Evolutionary conservation across 1,284 basidiomycete species (phyloP), one percentile per base, ranked within the genome.

Genomic region (Prillingera fragicola): DNA sequence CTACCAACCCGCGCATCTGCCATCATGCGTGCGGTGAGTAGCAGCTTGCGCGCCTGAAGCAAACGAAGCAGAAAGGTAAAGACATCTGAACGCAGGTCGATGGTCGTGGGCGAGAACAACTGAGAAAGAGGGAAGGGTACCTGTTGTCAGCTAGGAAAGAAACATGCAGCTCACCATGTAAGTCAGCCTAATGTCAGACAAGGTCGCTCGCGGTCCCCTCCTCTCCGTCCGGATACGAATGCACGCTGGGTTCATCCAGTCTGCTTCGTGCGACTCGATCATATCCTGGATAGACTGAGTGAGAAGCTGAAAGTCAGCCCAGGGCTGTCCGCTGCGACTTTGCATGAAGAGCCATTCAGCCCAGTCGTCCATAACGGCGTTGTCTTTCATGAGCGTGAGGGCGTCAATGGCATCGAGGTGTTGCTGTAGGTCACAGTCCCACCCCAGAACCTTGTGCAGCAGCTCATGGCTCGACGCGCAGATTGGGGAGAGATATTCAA

Each of bases 271-370:
- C 10, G 77, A 70, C 50, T 80, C 77, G 26, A 83, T 74, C 12
- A 81, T 74, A 46, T 88, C 84, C 13, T 76, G 75, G 55, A 90
- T 83, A 6, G 82, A 79, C 26, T 79, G 81, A 54, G 89, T 89
- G 33, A 91, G 70, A 59, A 84, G 83, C 66, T 90, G 87, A 62
- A 86, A 87, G 64, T 90, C 87, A 27, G 73, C 75, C 88, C 87
- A 91, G 14, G 74, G 65, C 56, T 83, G 80, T 33, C 25, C 28
- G n/a, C 18, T 23, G 3, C 74, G 32, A 51, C 85, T 86, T 74
- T 85, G 82, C 24, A 75, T 74, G 60, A 87, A 89, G 14, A 90
- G 56, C 19, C 78, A 66, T 52, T 84, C 82, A 5, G 79, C 71
- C 60, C 87, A 87, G 51, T 83, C 79, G 24, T 53, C 54, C 15